Conservation (phyloP, 345 rosid genomes). For the Melaleuca alternifolia region DNA sequence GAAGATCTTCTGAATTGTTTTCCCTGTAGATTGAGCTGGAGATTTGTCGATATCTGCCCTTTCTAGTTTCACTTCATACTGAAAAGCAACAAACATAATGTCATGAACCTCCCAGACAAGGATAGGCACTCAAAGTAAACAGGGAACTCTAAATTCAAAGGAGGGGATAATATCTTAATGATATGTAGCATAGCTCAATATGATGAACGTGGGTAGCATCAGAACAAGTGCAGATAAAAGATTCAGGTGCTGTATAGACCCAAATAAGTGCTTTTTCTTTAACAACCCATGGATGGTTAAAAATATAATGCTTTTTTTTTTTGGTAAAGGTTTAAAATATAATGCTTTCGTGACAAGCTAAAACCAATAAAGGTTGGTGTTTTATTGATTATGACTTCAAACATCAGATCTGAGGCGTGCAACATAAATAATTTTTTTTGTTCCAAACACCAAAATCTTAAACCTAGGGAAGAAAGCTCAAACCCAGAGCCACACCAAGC, state of each 20-base stretch:
- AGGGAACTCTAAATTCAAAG: not conserved
- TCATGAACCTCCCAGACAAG: not conserved
- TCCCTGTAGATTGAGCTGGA: constrained; percentile 18
- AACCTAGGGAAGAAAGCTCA: not conserved
- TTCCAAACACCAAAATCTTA: not conserved
- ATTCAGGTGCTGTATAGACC: not conserved
- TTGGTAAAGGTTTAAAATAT: too few species aligned
- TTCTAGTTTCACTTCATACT: constrained; percentile 38
- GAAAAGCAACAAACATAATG: constrained; percentile 5
- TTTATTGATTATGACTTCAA: not conserved
- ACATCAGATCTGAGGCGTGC: not conserved
- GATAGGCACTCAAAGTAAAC: too few species aligned
- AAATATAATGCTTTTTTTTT: too few species aligned
- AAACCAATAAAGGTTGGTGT: not conserved
- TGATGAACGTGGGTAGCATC: not conserved
- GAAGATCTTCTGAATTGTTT: constrained; percentile 30
- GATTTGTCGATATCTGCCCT: constrained; percentile 25
- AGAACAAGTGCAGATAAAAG: not conserved
- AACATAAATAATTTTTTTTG: not conserved
- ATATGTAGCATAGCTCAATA: not conserved
- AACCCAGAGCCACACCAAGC: not conserved
- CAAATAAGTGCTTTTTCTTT: not conserved
- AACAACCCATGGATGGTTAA: not conserved
- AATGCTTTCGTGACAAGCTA: not conserved
- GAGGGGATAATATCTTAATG: not conserved